phyloP scores from a whole-genome alignment of 352 stramenopile species.

The Phytophthora hibernalis region DNA sequence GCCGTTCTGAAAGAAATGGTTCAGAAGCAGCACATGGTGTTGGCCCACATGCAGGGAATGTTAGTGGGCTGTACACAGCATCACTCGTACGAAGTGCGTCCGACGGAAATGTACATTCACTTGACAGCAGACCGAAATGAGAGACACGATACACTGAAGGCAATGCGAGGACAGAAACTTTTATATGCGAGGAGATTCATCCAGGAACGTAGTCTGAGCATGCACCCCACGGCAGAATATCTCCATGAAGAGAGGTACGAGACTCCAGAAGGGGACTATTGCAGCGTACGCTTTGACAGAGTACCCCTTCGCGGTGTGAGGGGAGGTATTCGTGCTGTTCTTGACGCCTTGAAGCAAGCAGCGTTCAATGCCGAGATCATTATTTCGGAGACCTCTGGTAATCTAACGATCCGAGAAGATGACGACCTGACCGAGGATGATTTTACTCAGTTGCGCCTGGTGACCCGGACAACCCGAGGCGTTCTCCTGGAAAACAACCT shows the following conservation, averaged over 20 bases:
- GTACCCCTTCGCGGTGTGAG: constrained; percentile 38
- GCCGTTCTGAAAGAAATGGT: constrained; percentile 27
- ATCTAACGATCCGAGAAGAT: constrained; percentile 63
- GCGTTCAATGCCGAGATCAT: constrained; percentile 65
- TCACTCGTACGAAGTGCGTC: constrained; percentile 31
- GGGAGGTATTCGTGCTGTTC: constrained; percentile 40
- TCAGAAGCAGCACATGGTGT: constrained; percentile 30
- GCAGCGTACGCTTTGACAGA: constrained; percentile 53
- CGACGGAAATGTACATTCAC: constrained; percentile 38
- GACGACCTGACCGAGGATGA: constrained; percentile 51
- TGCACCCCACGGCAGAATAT: constrained; percentile 40
- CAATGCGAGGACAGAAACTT: constrained; percentile 37
- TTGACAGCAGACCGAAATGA: constrained; percentile 31
- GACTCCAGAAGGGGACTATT: constrained; percentile 45
- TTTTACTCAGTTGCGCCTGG: constrained; percentile 46
- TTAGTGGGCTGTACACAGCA: constrained; percentile 30
- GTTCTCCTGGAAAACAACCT: constrained; percentile 47
- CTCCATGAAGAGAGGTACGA: constrained; percentile 52
- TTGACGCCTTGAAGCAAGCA: constrained; percentile 50
- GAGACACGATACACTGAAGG: constrained; percentile 36
- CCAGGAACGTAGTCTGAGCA: constrained; percentile 30
- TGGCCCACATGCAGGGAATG: constrained; percentile 30
- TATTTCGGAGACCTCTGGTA: constrained; percentile 55
- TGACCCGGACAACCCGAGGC: constrained; percentile 35
- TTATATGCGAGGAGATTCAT: constrained; percentile 39